These are phyloP conservation scores for Warburgia ugandensis DNA, from an alignment of 164 flowering plant genomes.

Conservation along the genomic window DNA sequence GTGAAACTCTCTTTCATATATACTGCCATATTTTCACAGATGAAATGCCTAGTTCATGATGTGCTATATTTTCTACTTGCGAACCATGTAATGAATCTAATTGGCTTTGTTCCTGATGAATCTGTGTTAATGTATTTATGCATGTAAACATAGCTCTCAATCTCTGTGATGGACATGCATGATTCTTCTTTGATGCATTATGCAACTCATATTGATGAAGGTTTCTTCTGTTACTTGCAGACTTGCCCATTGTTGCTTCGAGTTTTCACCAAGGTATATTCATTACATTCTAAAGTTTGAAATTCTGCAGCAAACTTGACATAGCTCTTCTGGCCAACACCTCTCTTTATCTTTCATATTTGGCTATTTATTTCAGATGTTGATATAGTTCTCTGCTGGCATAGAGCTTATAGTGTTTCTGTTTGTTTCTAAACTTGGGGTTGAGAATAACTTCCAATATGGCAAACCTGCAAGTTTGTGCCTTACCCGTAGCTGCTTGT, in stretches of 20 bases:
- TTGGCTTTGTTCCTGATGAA: no score
- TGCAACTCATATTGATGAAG: conserved; percentile 1
- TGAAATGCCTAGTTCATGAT: no score
- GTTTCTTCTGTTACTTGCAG: conserved; percentile 29
- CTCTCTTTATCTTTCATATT: background rate
- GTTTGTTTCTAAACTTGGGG: background rate
- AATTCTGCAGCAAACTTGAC: background rate
- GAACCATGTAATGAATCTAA: no score
- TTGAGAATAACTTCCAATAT: background rate
- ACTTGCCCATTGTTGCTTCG: conserved; percentile 81
- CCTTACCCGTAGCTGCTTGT: no score
- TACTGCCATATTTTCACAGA: no score
- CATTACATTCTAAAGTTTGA: background rate
- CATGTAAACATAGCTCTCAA: no score
- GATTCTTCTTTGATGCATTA: no score
- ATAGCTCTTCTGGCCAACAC: background rate
- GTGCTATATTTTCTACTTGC: no score
- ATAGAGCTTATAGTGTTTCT: background rate
- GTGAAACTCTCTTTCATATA: no score
- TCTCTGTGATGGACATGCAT: no score
- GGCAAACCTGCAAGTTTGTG: background rate
- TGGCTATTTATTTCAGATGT: background rate
- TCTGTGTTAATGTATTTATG: no score
- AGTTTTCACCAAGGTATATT: conserved; percentile 74
- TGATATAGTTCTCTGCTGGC: no score